Evolutionary conservation across 768 basidiomycete genomes (phyloP).

Genomic region (Agrocybe pediades): DNA sequence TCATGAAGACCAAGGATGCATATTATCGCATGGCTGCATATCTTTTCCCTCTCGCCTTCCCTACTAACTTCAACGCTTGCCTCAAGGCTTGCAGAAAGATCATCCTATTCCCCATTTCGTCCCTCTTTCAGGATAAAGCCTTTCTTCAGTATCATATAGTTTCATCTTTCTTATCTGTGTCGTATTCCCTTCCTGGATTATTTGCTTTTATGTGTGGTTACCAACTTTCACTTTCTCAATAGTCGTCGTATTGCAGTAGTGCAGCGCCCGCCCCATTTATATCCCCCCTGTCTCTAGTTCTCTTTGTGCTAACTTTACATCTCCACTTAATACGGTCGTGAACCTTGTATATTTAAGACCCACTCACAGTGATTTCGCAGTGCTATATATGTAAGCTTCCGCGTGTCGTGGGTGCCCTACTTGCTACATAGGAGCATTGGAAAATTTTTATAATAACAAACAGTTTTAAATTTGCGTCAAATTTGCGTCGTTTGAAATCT

Average conservation of each 20-base stretch:
- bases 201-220: slow-evolving; percentile 11
- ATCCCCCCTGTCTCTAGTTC: slow-evolving; percentile 14
- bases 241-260: background rate
- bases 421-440: too few species aligned
- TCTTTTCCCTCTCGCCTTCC: background rate
- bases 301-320: slow-evolving; percentile 14
- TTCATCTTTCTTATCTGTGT: slow-evolving; percentile 17
- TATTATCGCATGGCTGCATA: background rate
- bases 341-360: slow-evolving; percentile 11
- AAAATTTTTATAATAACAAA: too few species aligned
- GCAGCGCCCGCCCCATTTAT: slow-evolving; percentile 7
- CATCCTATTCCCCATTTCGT: slow-evolving; percentile 6
- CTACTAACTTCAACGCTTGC: slow-evolving; percentile 5
- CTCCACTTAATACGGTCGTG: slow-evolving; percentile 15
- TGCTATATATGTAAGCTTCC: too few species aligned
- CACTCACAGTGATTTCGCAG: too few species aligned
- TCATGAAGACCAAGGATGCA: slow-evolving; percentile 32
- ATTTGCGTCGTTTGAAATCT: too few species aligned
- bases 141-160: slow-evolving; percentile 10
- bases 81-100: background rate
- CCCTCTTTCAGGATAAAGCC: slow-evolving; percentile 10
- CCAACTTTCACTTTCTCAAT: slow-evolving; percentile 9
- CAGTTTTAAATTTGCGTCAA: too few species aligned
- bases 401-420: background rate
- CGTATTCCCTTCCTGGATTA: slow-evolving; percentile 6